These are phyloP conservation scores for Globisporangium radiosum DNA, from an alignment of 352 stramenopile species.

Conservation along the genomic window DNA sequence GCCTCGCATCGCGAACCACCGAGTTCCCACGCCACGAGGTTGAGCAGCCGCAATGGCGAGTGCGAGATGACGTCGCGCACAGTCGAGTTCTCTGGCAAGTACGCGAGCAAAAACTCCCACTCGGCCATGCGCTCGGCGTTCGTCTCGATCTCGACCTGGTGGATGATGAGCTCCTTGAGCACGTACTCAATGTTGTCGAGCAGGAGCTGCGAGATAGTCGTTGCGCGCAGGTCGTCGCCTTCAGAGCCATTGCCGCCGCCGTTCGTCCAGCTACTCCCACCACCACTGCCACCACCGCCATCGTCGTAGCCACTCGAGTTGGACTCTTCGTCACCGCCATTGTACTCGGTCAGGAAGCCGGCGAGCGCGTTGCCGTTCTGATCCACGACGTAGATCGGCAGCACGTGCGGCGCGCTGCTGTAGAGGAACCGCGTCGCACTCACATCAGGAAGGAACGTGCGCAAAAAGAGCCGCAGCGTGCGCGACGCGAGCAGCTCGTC, in stretches of 20 bases:
- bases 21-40: conserved; percentile 63
- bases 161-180: conserved; percentile 58
- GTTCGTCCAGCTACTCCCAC: background rate
- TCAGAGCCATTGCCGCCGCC: conserved; percentile 8
- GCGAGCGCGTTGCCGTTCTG: conserved; percentile 52
- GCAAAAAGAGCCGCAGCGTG: conserved; percentile 40
- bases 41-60: conserved; percentile 45
- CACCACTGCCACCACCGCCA: background rate
- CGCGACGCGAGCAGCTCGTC: conserved; percentile 40
- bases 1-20: conserved; percentile 39
- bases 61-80: conserved; percentile 53
- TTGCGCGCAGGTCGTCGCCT: conserved; percentile 13
- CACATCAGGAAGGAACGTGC: conserved; percentile 49
- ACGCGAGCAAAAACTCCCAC: conserved; percentile 71
- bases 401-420: conserved; percentile 40
- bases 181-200: conserved; percentile 43
- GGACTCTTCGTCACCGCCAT: conserved; percentile 18
- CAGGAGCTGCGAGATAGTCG: conserved; percentile 38
- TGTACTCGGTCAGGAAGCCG: conserved; percentile 30
- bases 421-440: conserved; percentile 34
- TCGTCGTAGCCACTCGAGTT: conserved; percentile 14
- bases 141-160: conserved; percentile 42
- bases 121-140: conserved; percentile 47
- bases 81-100: conserved; percentile 51
- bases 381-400: conserved; percentile 55